Conservation (phyloP, 1,284 basidiomycete species). For the Naganishia sp. region DNA sequence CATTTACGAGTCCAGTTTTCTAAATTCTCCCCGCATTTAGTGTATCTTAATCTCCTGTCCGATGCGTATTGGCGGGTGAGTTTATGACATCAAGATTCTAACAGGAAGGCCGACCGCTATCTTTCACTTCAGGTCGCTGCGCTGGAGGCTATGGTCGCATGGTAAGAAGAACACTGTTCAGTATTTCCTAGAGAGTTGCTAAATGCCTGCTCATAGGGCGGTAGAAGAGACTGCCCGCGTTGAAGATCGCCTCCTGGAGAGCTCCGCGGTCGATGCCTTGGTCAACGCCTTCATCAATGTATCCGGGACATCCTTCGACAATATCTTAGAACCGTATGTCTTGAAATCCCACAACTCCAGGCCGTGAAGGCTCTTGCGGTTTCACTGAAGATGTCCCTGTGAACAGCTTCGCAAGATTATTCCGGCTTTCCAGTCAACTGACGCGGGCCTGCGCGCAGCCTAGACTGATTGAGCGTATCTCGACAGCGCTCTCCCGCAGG, state of each 20-base stretch:
- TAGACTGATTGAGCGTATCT: constrained; percentile 80
- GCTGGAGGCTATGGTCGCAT: constrained; percentile 84
- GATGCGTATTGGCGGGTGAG: constrained; percentile 96
- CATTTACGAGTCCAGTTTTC: not conserved
- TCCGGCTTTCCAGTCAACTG: constrained; percentile 73
- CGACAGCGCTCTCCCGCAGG: constrained; percentile 74
- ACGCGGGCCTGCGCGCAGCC: constrained; percentile 76
- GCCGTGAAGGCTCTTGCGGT: too few relatives aligned
- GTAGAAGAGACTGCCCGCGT: constrained; percentile 93
- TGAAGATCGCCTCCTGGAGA: constrained; percentile 79
- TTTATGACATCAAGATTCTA: not conserved
- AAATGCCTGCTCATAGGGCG: constrained; percentile 61
- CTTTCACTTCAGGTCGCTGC: constrained; percentile 54
- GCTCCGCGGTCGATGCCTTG: constrained; percentile 68
- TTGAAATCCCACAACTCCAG: too few relatives aligned
- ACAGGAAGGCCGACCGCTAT: too few relatives aligned
- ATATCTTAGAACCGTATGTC: constrained; percentile 75
- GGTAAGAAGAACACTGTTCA: constrained; percentile 59
- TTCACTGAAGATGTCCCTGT: not conserved
- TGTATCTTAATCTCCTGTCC: constrained; percentile 81
- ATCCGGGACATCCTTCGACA: constrained; percentile 91
- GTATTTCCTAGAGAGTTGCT: not conserved
- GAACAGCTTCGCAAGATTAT: constrained; percentile 72
- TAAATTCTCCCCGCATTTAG: constrained; percentile 37
- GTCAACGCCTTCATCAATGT: constrained; percentile 81